Base-by-base conservation (phyloP, 2,329 filamentous ascomycete species). In the Aspergillus sp. region DNA sequence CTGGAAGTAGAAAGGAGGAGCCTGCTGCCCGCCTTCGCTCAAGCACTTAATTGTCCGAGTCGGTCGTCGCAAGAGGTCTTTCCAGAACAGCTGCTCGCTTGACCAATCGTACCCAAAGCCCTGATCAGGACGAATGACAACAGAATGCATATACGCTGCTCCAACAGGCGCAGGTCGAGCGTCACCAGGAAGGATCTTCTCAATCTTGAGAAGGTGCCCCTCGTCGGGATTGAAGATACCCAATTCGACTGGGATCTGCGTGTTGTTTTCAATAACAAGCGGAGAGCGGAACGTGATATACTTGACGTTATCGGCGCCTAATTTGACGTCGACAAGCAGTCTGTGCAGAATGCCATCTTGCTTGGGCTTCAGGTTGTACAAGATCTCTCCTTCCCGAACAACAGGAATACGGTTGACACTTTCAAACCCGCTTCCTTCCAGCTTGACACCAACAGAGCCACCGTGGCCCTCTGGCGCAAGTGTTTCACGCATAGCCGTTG, bases 61-160 rank as follows among this genome's bases (percentile, higher is more conserved):
- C 9, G 90, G 89, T 42, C 83, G 76, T 62, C 88, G 88, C 42
- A 97, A 72, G 36, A 98, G 71, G 55, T 97, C 93, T 64, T 82
- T 90, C 93, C 93, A 98, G 77, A 89, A 93, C 7, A 98, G 69
- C 33, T 83, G 81, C 60, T 97, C 90, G 38, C 82, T 85, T 4
- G 90, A 95, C 93, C 93, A 98, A 46, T 87, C 82, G 62, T 96
- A 98, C 1, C 93, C 93, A 59, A 98, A 98, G 4, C 93, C 93
- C 57, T 93, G 89, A 62, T 97, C 93, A 2, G 93, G 93, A 30
- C 93, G 82, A 35, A 98, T 75, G 7, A 98, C 78, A 6, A 95
- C 74, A 1, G 85, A 89, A 69, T 97, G 94, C 69, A 94, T 79
- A 61, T 85, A 97, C 1, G 87, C 90, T 1, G 91, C 90, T 10